Conservation (phyloP, 331 rosid species). For the Acacia concinna region DNA sequence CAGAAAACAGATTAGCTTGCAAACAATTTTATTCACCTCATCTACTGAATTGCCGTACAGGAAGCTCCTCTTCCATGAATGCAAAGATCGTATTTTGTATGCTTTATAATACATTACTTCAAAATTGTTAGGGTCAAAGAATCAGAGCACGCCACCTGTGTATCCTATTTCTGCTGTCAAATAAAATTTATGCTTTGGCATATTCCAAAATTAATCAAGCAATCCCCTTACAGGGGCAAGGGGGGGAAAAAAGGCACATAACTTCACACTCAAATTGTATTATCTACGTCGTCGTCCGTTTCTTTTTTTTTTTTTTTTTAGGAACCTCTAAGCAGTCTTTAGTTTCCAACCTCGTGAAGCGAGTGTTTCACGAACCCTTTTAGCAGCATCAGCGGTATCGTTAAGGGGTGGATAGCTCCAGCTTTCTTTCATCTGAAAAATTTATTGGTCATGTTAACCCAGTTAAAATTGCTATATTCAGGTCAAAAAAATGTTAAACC, state of each 20-base stretch:
- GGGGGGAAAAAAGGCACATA: slow-evolving; percentile 7
- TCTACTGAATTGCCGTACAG: slow-evolving; percentile 28
- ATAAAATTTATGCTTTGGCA: slow-evolving; percentile 31
- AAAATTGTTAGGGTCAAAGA: slow-evolving; percentile 36
- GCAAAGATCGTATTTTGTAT: slow-evolving; percentile 21
- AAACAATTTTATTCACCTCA: slow-evolving; percentile 30
- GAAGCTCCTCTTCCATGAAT: slow-evolving; percentile 33
- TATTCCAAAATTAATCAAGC: slow-evolving; percentile 10
- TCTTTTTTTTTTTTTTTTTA: too few species aligned
- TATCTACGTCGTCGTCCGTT: slow-evolving; percentile 31
- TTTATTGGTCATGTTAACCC: slow-evolving; percentile 11
- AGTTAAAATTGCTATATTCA: too few species aligned
- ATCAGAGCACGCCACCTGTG: slow-evolving; percentile 29
- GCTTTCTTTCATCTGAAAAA: slow-evolving; percentile 77
- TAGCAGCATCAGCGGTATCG: slow-evolving; percentile 82
- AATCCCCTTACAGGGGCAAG: background rate
- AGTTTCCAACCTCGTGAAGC: slow-evolving; percentile 90
- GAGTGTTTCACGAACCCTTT: slow-evolving; percentile 66
- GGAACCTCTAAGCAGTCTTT: slow-evolving; percentile 52
- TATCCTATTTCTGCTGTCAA: slow-evolving; percentile 46
- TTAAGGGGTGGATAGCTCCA: slow-evolving; percentile 97
- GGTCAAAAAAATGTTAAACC: too few species aligned
- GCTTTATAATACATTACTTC: slow-evolving; percentile 33
- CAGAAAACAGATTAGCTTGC: background rate
- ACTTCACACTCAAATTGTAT: slow-evolving; percentile 13